A percentile compares a stretch with the other conserved stretches of the same genome.
Evolutionary conservation across 306 rosid species (phyloP).

Genomic region (Gastrolobium bilobum): DNA sequence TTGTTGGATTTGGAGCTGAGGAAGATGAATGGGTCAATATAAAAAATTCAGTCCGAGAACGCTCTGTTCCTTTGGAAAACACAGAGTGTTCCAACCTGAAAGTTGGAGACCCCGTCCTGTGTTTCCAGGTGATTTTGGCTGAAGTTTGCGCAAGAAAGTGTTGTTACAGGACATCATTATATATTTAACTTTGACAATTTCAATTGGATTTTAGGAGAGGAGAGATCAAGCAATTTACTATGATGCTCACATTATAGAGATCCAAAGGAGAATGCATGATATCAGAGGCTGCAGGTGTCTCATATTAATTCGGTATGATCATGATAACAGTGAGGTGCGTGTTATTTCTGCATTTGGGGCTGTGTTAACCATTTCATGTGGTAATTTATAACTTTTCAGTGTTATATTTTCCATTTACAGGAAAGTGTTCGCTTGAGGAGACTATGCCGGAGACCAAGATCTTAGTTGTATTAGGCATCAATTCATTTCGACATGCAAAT

Average conservation of each 20-base stretch:
- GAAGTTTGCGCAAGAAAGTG: slow-evolving; percentile 1
- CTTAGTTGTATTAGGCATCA: slow-evolving; percentile 33
- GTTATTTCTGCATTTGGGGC: slow-evolving; percentile 9
- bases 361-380: background rate
- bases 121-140: slow-evolving; percentile 79
- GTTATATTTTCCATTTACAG: slow-evolving; percentile 49
- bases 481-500: background rate
- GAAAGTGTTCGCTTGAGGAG: slow-evolving; percentile 88
- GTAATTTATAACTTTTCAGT: background rate
- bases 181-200: slow-evolving; percentile 40
- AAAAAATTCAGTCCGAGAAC: slow-evolving; percentile 78
- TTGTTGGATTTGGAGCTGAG: slow-evolving; percentile 90
- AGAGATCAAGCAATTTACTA: slow-evolving; percentile 87
- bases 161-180: background rate
- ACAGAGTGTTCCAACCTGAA: slow-evolving; percentile 77
- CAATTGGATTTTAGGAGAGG: slow-evolving; percentile 69
- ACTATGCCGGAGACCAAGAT: slow-evolving; percentile 57
- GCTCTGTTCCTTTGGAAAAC: slow-evolving; percentile 83
- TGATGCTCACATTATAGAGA: slow-evolving; percentile 82
- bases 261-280: slow-evolving; percentile 90
- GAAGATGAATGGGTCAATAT: slow-evolving; percentile 93
- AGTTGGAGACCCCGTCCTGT: slow-evolving; percentile 80
- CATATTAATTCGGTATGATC: slow-evolving; percentile 79
- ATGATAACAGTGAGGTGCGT: slow-evolving; percentile 79
- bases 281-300: slow-evolving; percentile 96